Percentiles rank a stretch among this genome's conserved stretches.
These are phyloP conservation scores for Bryopsis sp. DNA, from an alignment of 139 green algal genomes.

Conservation along the genomic window DNA sequence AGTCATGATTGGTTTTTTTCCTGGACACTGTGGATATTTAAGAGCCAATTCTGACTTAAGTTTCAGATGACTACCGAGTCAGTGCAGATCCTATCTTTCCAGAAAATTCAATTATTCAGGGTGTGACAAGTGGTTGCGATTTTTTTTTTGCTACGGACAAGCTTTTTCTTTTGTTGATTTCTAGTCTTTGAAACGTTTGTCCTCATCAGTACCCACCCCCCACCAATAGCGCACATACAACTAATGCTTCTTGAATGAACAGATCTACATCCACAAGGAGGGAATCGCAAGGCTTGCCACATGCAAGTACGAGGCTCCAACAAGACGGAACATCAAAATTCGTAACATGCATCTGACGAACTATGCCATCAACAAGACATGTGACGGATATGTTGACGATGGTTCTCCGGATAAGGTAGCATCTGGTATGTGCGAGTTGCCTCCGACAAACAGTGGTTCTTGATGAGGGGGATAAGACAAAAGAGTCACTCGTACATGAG, in stretches of 20 bases:
- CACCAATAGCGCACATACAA: too few species aligned
- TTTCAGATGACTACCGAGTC: too few species aligned
- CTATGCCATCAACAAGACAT: conserved; percentile 48
- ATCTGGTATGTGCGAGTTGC: neutral
- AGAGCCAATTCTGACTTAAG: neutral
- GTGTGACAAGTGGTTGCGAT: too few species aligned
- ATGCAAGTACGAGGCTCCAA: conserved; percentile 43
- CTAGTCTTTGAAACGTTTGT: too few species aligned
- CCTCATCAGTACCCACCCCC: too few species aligned
- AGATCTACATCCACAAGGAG: conserved; percentile 52
- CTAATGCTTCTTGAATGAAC: conserved; percentile 19
- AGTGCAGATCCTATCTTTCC: neutral
- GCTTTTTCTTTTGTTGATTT: too few species aligned
- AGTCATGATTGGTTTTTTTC: too few species aligned
- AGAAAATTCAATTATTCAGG: neutral
- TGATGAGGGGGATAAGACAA: too few species aligned
- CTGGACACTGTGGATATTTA: neutral
- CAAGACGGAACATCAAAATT: conserved; percentile 46
- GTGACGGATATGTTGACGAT: neutral
- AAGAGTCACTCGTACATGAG: too few species aligned
- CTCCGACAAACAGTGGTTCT: too few species aligned
- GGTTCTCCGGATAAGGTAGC: conserved; percentile 2
- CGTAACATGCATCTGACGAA: conserved; percentile 59
- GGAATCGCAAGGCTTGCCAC: conserved; percentile 62
- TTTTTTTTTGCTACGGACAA: too few species aligned